Evolutionary conservation across 768 basidiomycete genomes (phyloP).

Genomic region (Boletus sensibilis): DNA sequence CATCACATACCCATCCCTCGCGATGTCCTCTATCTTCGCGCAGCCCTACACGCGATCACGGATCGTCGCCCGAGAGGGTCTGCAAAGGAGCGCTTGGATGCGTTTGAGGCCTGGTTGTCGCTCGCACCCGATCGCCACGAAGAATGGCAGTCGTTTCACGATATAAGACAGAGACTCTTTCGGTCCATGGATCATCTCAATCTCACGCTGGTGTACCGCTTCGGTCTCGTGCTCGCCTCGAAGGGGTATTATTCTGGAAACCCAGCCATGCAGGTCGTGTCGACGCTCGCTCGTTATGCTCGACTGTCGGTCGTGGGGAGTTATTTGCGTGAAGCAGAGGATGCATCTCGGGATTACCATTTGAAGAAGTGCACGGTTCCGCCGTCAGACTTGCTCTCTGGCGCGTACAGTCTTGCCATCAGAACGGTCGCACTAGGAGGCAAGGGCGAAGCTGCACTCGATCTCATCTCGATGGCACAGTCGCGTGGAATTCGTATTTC

Average conservation of each 20-base stretch:
- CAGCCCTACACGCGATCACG: slow-evolving; percentile 36
- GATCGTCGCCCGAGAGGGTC: slow-evolving; percentile 17
- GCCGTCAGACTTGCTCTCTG: slow-evolving; percentile 11
- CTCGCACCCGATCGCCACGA: slow-evolving; percentile 38
- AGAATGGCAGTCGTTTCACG: slow-evolving; percentile 18
- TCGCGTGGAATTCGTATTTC: slow-evolving; percentile 33
- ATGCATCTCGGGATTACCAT: slow-evolving; percentile 13
- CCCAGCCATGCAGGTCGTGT: slow-evolving; percentile 29
- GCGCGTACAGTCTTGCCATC: slow-evolving; percentile 40
- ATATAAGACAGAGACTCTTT: slow-evolving; percentile 36
- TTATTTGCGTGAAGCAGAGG: slow-evolving; percentile 39
- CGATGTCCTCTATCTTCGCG: slow-evolving; percentile 37
- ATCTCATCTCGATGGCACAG: slow-evolving; percentile 40
- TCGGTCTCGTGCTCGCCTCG: slow-evolving; percentile 43
- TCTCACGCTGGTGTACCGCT: slow-evolving; percentile 39
- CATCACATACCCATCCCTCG: slow-evolving; percentile 38
- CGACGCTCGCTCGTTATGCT: slow-evolving; percentile 45
- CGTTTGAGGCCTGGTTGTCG: slow-evolving; percentile 44
- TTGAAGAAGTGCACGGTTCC: not conserved
- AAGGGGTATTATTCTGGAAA: slow-evolving; percentile 43
- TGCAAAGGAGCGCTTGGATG: slow-evolving; percentile 13
- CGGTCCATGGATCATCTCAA: slow-evolving; percentile 29
- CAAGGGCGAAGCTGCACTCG: slow-evolving; percentile 42
- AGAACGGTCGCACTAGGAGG: slow-evolving; percentile 40
- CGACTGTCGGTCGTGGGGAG: slow-evolving; percentile 29